Evolutionary conservation across 1,139 yeast genomes (phyloP), one percentile per base, ranked within the genome.

Genomic region (Lodderomyces jiufengensis): DNA sequence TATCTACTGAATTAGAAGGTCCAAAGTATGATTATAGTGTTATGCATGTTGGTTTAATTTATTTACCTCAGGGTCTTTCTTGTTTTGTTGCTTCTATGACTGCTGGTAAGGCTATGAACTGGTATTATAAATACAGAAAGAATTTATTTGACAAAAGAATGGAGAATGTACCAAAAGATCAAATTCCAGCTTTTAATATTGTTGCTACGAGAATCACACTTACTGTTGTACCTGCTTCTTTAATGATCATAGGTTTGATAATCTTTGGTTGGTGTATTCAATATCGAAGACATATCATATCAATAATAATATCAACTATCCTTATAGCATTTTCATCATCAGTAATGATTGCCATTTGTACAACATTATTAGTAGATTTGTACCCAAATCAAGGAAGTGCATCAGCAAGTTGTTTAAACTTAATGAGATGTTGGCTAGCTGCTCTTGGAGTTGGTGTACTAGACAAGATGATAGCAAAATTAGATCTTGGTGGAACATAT

Each of bases 181-280:
- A 47, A 14, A 44, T 48, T 32, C 63, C 66, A 1, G 48, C 52
- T 10, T 65, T 66, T 39, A 58, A 64, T 39, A 41, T 47, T 8
- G 42, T 54, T 12, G 48, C 52, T 13, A 49, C 63, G 1, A 50
- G 72, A 37, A 40, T 65, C 11, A 57, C 56, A 30, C 39, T 60
- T 16, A 48, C 59, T 13, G 36, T 61, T 3, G 32, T 54, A 1
- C 66, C 68, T 0, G 51, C 57, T 2, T 14, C 43, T 3, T 20
- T 56, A 4, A 45, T 54, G 45, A 40, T 58, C 7, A 38, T 49
- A 7, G 71, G 71, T 0, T 44, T 59, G n/a, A 18, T 62, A 3
- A 58, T 64, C 2, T 66, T 59, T 45, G 73, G 73, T 2, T 66
- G 72, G 72, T 62, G 70, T 37, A 41, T 66, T 13, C 57, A 66